phyloP scores from a whole-genome alignment of 176 grass and related monocot species.

The Coix lacrymajobi region DNA sequence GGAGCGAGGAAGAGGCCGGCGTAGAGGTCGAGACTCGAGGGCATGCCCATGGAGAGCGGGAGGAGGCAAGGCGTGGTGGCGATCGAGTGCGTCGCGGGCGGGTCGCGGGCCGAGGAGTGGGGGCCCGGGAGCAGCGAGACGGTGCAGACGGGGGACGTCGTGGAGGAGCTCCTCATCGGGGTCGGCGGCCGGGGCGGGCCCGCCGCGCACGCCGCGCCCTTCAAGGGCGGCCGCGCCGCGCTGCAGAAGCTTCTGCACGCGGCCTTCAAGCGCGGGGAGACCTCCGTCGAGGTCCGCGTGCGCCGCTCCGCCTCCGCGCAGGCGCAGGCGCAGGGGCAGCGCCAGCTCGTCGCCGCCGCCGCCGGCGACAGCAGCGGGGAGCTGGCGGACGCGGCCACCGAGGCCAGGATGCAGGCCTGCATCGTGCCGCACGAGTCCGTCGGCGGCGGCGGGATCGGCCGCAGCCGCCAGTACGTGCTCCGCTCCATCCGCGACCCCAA shows the following conservation, averaged over 20 bases:
- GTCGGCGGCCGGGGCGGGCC: slow-evolving; percentile 34
- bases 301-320: slow-evolving; percentile 16
- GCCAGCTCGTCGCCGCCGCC: neutral
- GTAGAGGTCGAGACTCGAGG: neutral
- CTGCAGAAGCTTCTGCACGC: slow-evolving; percentile 77
- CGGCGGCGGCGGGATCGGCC: slow-evolving; percentile 32
- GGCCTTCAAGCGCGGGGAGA: slow-evolving; percentile 70
- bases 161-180: slow-evolving; percentile 68
- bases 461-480: slow-evolving; percentile 67
- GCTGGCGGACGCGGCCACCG: neutral
- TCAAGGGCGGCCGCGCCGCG: slow-evolving; percentile 78
- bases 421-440: slow-evolving; percentile 61
- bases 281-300: slow-evolving; percentile 75
- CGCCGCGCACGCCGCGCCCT: slow-evolving; percentile 51
- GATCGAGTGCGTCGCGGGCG: slow-evolving; percentile 82
- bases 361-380: neutral
- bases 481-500: slow-evolving; percentile 93
- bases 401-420: slow-evolving; percentile 77
- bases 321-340: neutral
- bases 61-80: slow-evolving; percentile 46
- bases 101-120: slow-evolving; percentile 76
- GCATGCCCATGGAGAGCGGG: slow-evolving; percentile 41
- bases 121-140: slow-evolving; percentile 49
- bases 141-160: slow-evolving; percentile 76
- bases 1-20: neutral